A percentile compares a stretch with the other conserved stretches of the same genome.
Evolutionary conservation across 441 rosid species (phyloP).

Genomic region (Cnidoscolus chayamansa): DNA sequence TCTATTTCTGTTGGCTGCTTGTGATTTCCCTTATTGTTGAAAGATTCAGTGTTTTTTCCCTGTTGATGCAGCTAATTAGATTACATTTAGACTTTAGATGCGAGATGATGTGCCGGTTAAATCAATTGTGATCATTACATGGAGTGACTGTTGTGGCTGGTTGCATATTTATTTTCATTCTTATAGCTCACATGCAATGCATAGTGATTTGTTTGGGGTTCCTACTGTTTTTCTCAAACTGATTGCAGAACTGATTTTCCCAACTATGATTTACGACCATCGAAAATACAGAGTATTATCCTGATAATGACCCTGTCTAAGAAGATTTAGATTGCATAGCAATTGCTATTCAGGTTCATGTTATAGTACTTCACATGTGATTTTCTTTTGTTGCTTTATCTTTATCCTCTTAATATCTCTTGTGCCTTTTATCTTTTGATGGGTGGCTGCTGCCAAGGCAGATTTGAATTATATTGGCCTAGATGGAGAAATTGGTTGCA

Average conservation of each 20-base stretch:
- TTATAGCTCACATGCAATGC: background rate
- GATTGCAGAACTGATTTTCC: background rate
- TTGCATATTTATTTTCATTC: background rate
- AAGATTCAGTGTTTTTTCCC: background rate
- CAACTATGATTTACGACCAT: background rate
- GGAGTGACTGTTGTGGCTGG: background rate
- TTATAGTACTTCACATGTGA: background rate
- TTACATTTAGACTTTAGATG: background rate
- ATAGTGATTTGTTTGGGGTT: constrained; percentile 1
- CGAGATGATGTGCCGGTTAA: background rate
- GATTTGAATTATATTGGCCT: constrained; percentile 96
- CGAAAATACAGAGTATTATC: background rate
- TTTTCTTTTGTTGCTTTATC: background rate
- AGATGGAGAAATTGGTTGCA: constrained; percentile 99
- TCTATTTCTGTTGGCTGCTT: background rate
- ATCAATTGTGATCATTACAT: background rate
- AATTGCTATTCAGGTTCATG: background rate
- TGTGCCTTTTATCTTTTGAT: constrained; percentile 20
- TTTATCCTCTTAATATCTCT: background rate
- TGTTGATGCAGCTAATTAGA: background rate
- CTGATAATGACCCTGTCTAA: background rate
- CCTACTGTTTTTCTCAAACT: background rate
- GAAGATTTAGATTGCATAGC: background rate
- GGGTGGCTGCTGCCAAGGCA: constrained; percentile 94
- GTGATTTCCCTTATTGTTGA: constrained; percentile 3